phyloP scores from a whole-genome alignment of 495 filamentous ascomycete genomes.

The Ramalina intermedia region DNA sequence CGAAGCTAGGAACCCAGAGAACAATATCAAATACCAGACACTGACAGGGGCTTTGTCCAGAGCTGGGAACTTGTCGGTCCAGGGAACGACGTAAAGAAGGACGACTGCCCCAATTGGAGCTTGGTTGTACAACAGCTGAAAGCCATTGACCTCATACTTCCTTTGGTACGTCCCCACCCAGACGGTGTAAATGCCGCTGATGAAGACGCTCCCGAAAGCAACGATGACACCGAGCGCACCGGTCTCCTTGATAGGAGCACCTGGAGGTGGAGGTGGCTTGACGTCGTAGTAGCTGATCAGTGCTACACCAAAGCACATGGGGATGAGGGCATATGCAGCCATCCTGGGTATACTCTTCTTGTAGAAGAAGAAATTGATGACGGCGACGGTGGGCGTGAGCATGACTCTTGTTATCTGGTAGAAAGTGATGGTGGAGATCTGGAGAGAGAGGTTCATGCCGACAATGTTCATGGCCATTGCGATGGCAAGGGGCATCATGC shows the following conservation, averaged over 20 bases:
- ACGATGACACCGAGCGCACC: conserved; percentile 44
- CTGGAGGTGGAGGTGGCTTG: conserved; percentile 29
- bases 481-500: conserved; percentile 51
- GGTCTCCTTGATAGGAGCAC: conserved; percentile 32
- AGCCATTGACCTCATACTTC: conserved; percentile 50
- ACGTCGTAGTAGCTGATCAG: conserved; percentile 62
- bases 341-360: conserved; percentile 38
- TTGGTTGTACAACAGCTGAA: conserved; percentile 62
- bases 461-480: conserved; percentile 55
- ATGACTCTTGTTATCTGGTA: conserved; percentile 62
- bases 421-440: conserved; percentile 58
- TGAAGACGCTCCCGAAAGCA: conserved; percentile 47
- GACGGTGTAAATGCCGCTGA: conserved; percentile 54
- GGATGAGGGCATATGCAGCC: conserved; percentile 33
- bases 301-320: conserved; percentile 53
- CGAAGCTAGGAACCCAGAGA: conserved; percentile 42
- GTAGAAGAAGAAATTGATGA: conserved; percentile 54
- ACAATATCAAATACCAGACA: conserved; percentile 26
- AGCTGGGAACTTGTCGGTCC: conserved; percentile 46
- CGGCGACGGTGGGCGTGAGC: conserved; percentile 52
- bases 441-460: conserved; percentile 58
- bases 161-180: conserved; percentile 55
- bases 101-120: conserved; percentile 48
- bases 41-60: conserved; percentile 31
- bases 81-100: conserved; percentile 51